Evolutionary conservation across 176 grass and related monocot genomes (phyloP), one percentile per base, ranked within the genome.

Genomic region (Puccinellia tenuiflora): DNA sequence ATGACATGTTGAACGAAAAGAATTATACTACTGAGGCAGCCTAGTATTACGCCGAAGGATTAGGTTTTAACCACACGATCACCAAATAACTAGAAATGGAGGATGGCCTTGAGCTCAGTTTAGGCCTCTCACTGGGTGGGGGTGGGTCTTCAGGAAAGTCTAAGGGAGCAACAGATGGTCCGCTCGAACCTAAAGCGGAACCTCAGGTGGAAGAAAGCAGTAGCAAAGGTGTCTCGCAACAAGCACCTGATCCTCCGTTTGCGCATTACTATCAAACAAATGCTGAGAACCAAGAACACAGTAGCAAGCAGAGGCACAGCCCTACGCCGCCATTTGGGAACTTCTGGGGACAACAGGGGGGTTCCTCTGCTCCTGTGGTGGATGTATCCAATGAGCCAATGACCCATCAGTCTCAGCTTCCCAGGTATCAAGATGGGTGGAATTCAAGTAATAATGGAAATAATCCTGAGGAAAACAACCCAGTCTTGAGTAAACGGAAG

Each of bases 41-140:
- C 30, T 45, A 24, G 50, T n/a, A 35, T n/a, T 33, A 12, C 71
- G 15, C 30, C 47, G 64, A 85, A 30, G 65, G 46, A 74, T 75
- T 45, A 83, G 46, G 24, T 42, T 5, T 2, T 82, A 74, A 64
- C 55, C 42, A 40, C 34, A 33, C 78, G 28, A 42, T 64, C 81
- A 88, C 48, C 42, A 71, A 26, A 70, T 31, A 82, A 47, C 9
- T 73, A 14, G 66, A 70, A 81, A 94, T 95, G 96, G 96, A 98
- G 1, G 92, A 95, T 29, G 92, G 89, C 33, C 91, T 98, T 68
- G 92, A 95, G 70, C 92, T 98, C 53, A 98, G 91, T 76, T 90
- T 98, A 78, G 96, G 92, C 50, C 92, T 98, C 31, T 92, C 96
- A 68, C 84, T 95, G 47, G 69, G 65, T 3, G 53, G 21, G 21